phyloP scores from a whole-genome alignment of 108 stramenopile genomes.

The Aureococcus anophagefferens region DNA sequence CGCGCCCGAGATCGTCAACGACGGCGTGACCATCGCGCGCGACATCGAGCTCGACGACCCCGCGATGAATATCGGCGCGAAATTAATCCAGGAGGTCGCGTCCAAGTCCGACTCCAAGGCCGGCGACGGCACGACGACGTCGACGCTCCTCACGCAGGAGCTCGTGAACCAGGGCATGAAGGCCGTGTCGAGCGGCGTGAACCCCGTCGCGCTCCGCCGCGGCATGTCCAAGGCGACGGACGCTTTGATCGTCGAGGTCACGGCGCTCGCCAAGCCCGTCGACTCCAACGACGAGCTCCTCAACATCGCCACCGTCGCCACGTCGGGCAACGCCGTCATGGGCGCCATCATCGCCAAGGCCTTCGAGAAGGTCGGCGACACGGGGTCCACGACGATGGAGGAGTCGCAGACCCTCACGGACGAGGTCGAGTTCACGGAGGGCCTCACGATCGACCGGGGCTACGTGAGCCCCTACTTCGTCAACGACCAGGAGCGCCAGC shows the following conservation, averaged over 20 bases:
- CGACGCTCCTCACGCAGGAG: constrained; percentile 89
- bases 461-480: constrained; percentile 94
- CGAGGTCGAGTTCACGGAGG: constrained; percentile 95
- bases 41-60: constrained; percentile 72
- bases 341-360: constrained; percentile 88
- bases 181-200: constrained; percentile 76
- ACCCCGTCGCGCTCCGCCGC: constrained; percentile 78
- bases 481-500: constrained; percentile 90
- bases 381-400: constrained; percentile 88
- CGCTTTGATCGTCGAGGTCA: constrained; percentile 48
- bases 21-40: constrained; percentile 43
- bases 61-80: constrained; percentile 80
- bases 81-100: constrained; percentile 88
- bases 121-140: constrained; percentile 94
- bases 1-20: constrained; percentile 91
- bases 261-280: constrained; percentile 69
- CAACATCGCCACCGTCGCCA: constrained; percentile 84
- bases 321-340: constrained; percentile 73
- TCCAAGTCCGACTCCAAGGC: constrained; percentile 84
- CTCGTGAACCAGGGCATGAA: constrained; percentile 89
- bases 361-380: constrained; percentile 86
- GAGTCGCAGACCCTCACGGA: constrained; percentile 86
- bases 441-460: constrained; percentile 90
- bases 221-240: constrained; percentile 74
- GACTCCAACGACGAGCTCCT: constrained; percentile 69